Conservation (phyloP, 2,329 filamentous ascomycete genomes). For the Claviceps purpurea region DNA sequence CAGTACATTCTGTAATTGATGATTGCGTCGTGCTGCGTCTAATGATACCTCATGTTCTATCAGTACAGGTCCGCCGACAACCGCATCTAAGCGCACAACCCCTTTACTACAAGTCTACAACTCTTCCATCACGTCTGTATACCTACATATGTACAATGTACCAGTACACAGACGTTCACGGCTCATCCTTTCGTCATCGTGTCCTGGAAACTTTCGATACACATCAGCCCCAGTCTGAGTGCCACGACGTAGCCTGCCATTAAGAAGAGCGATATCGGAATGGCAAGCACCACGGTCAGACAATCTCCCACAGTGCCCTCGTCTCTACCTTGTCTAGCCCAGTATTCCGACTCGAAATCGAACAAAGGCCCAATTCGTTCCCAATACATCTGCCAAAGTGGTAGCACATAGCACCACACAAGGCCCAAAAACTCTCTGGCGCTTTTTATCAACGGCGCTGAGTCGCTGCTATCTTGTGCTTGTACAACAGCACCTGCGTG, state of each 20-base stretch:
- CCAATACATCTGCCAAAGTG: constrained; percentile 19
- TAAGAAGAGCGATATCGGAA: constrained; percentile 14
- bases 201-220: constrained; percentile 7
- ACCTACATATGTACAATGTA: neutral
- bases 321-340: constrained; percentile 14
- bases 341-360: constrained; percentile 22
- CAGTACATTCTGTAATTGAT: neutral
- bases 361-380: constrained; percentile 25
- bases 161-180: constrained; percentile 1
- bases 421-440: neutral
- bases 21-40: neutral
- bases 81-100: neutral
- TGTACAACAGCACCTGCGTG: neutral
- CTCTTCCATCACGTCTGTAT: neutral
- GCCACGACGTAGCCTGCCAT: constrained; percentile 14
- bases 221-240: constrained; percentile 12
- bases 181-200: constrained; percentile 2
- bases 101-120: no score
- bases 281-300: constrained; percentile 13
- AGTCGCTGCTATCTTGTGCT: neutral
- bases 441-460: neutral
- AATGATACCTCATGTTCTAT: neutral
- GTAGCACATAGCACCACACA: constrained; percentile 5
- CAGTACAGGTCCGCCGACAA: neutral
- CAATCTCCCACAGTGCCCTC: constrained; percentile 14